phyloP scores from a whole-genome alignment of 225 moss, liverwort and hornwort species.

The Physcomitrium patens region DNA sequence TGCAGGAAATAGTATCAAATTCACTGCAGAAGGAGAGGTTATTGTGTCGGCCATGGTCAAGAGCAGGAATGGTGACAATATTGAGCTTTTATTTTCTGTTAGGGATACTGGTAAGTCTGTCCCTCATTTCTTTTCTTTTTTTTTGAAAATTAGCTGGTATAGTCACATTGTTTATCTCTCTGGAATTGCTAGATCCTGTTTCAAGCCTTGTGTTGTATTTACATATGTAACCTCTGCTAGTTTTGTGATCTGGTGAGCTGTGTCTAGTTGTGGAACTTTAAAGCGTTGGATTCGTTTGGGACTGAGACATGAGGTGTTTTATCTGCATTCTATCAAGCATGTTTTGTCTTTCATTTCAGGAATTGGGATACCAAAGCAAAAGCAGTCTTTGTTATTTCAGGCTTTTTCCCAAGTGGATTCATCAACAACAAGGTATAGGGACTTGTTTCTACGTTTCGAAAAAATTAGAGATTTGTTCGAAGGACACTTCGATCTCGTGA shows the following conservation, averaged over 20 bases:
- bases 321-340: not conserved
- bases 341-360: conserved; percentile 36
- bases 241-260: not conserved
- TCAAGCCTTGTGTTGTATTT: not conserved
- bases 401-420: conserved; percentile 69
- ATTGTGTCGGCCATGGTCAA: conserved; percentile 57
- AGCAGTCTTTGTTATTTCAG: conserved; percentile 65
- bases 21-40: conserved; percentile 67
- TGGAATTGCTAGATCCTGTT: conserved; percentile 6
- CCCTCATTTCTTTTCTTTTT: not conserved
- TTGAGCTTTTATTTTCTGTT: conserved; percentile 66
- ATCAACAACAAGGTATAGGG: conserved; percentile 61
- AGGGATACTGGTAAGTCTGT: conserved; percentile 55
- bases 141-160: conserved; percentile 13
- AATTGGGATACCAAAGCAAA: conserved; percentile 68
- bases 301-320: not conserved
- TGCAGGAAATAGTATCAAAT: conserved; percentile 69
- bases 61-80: conserved; percentile 56
- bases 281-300: not conserved
- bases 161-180: conserved; percentile 2
- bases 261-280: conserved; percentile 5
- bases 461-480: not conserved
- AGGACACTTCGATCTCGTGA: not conserved
- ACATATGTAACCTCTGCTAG: not conserved
- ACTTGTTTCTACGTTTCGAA: not conserved